A percentile compares a stretch with the other conserved stretches of the same genome.
Conservation (phyloP, 1,284 basidiomycete genomes). For the Moesziomyces parantarcticus region DNA sequence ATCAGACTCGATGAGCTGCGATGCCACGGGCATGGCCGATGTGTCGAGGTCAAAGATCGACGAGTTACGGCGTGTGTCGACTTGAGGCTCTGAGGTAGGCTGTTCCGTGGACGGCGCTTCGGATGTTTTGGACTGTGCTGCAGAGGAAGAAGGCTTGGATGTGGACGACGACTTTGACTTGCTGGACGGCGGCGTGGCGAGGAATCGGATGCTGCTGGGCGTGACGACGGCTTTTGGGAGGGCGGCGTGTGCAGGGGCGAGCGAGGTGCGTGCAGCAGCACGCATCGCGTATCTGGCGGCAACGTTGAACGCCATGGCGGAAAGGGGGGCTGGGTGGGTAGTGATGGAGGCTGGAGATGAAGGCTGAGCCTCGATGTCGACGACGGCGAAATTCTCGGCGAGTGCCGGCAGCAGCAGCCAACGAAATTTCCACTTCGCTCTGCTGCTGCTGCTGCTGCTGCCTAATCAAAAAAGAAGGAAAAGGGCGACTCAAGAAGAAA, state of each 20-base stretch:
- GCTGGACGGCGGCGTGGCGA: slow-evolving; percentile 17
- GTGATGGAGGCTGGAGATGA: slow-evolving; percentile 2
- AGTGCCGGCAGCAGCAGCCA: slow-evolving; percentile 10
- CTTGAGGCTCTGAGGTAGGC: slow-evolving; percentile 3
- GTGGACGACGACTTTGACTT: slow-evolving; percentile 6
- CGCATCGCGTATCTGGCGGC: slow-evolving; percentile 30
- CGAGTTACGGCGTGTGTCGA: slow-evolving; percentile 18
- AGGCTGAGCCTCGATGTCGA: background rate
- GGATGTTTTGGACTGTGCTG: slow-evolving; percentile 4
- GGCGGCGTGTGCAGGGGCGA: slow-evolving; percentile 2
- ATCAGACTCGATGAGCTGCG: slow-evolving; percentile 32
- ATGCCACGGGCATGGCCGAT: slow-evolving; percentile 30
- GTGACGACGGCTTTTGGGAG: slow-evolving; percentile 3
- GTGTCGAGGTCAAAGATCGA: slow-evolving; percentile 60
- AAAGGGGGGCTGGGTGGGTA: background rate
- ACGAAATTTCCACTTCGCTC: background rate
- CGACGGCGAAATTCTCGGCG: slow-evolving; percentile 3
- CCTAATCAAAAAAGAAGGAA: background rate
- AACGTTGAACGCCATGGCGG: slow-evolving; percentile 28
- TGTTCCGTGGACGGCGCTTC: slow-evolving; percentile 2
- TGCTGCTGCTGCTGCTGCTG: background rate
- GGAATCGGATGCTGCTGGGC: slow-evolving; percentile 23
- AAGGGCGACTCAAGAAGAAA: slow-evolving; percentile 9
- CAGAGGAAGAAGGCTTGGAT: background rate
- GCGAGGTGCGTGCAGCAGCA: slow-evolving; percentile 11